These are phyloP conservation scores for Boletellus deceptivus DNA, from an alignment of 1,284 basidiomycete species.

Conservation along the genomic window DNA sequence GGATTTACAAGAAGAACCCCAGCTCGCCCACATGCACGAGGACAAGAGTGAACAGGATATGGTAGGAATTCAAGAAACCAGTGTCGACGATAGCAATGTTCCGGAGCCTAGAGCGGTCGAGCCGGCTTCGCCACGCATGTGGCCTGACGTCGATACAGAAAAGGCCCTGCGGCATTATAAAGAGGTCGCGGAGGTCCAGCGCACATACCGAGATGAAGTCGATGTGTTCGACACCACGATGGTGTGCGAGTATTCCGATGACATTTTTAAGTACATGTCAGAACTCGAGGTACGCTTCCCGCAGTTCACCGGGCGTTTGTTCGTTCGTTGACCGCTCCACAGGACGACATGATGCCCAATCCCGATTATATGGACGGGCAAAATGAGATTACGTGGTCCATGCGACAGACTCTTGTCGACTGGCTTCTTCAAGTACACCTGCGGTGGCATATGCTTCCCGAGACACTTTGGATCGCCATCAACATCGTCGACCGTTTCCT, in stretches of 20 bases:
- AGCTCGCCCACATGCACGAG: conserved; percentile 35
- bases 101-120: conserved; percentile 36
- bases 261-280: conserved; percentile 97
- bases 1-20: conserved; percentile 32
- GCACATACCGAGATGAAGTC: conserved; percentile 74
- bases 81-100: conserved; percentile 47
- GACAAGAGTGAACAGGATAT: conserved; percentile 61
- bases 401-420: conserved; percentile 95
- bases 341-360: conserved; percentile 89
- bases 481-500: conserved; percentile 99
- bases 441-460: conserved; percentile 96
- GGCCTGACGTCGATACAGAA: conserved; percentile 69
- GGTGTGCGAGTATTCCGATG: conserved; percentile 97
- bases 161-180: conserved; percentile 54
- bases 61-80: conserved; percentile 42
- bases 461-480: conserved; percentile 97
- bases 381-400: conserved; percentile 92
- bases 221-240: conserved; percentile 93
- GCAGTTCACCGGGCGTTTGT: background rate
- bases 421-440: conserved; percentile 98
- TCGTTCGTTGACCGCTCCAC: conserved; percentile 19
- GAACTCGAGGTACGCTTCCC: conserved; percentile 71
- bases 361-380: conserved; percentile 95
- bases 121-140: conserved; percentile 49
- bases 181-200: conserved; percentile 67